Evolutionary conservation across 1,284 basidiomycete species (phyloP).

Genomic region (Stereum hirsutum): DNA sequence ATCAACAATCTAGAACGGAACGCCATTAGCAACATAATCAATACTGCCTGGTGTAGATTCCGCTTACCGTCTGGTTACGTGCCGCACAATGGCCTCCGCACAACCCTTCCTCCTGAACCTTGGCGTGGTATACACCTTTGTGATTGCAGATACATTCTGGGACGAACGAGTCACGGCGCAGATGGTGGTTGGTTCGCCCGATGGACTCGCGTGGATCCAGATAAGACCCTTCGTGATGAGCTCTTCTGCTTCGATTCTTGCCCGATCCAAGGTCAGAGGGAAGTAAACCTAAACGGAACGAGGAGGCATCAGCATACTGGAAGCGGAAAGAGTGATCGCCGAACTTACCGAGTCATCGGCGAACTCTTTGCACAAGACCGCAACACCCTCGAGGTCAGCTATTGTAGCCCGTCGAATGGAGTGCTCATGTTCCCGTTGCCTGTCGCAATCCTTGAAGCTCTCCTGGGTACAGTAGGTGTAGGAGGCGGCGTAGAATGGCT

Average conservation of each 20-base stretch:
- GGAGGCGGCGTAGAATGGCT: conserved; percentile 35
- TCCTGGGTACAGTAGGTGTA: conserved; percentile 29
- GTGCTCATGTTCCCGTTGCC: conserved; percentile 7
- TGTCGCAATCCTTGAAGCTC: conserved; percentile 25
- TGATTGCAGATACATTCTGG: conserved; percentile 34
- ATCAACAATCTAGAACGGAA: conserved; percentile 21
- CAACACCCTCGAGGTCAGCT: conserved; percentile 26
- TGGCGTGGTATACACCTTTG: conserved; percentile 39
- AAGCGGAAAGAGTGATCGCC: conserved; percentile 4
- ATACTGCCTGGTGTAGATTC: conserved; percentile 1
- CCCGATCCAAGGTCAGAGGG: conserved; percentile 25
- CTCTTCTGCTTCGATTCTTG: conserved; percentile 29
- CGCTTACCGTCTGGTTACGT: conserved; percentile 30
- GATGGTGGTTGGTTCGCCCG: conserved; percentile 31
- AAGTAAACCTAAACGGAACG: conserved; percentile 22
- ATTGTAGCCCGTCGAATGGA: conserved; percentile 24
- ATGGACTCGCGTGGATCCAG: conserved; percentile 38
- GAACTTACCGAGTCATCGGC: conserved; percentile 33
- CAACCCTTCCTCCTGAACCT: conserved; percentile 32
- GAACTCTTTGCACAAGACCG: conserved; percentile 37
- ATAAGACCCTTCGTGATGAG: conserved; percentile 32
- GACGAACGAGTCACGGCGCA: conserved; percentile 39
- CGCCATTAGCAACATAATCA: conserved; percentile 8
- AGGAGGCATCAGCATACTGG: conserved; percentile 2
- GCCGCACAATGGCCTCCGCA: conserved; percentile 35